These are phyloP conservation scores for Stygiomarasmius scandens DNA, from an alignment of 1,284 basidiomycete genomes.

Conservation along the genomic window DNA sequence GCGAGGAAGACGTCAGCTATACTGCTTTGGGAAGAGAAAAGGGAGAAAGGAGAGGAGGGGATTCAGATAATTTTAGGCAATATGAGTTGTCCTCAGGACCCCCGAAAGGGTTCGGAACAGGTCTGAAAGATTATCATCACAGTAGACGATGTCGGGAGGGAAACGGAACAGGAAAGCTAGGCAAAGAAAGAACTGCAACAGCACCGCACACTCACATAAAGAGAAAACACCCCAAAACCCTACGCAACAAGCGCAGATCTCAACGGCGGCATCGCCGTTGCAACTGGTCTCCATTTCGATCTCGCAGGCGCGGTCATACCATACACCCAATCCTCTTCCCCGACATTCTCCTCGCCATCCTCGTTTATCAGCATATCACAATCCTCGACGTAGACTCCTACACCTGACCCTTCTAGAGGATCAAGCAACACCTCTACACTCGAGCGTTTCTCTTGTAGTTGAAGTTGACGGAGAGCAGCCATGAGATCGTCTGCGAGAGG, in stretches of 20 bases:
- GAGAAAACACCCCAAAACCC: slow-evolving; percentile 11
- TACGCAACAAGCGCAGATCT: slow-evolving; percentile 28
- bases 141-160: slow-evolving; percentile 10
- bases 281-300: slow-evolving; percentile 51
- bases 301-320: slow-evolving; percentile 54
- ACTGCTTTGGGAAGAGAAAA: slow-evolving; percentile 2
- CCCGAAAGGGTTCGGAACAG: slow-evolving; percentile 49
- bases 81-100: slow-evolving; percentile 41
- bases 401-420: slow-evolving; percentile 69
- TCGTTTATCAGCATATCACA: slow-evolving; percentile 44
- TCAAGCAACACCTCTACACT: slow-evolving; percentile 62
- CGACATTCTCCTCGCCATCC: slow-evolving; percentile 35
- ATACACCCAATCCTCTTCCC: slow-evolving; percentile 63
- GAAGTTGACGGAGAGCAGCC: slow-evolving; percentile 67
- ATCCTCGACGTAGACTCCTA: slow-evolving; percentile 75
- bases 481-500: slow-evolving; percentile 93
- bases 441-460: slow-evolving; percentile 37
- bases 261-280: slow-evolving; percentile 63
- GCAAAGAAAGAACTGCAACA: slow-evolving; percentile 31
- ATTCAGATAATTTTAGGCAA: slow-evolving; percentile 31
- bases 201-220: slow-evolving; percentile 26
- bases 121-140: slow-evolving; percentile 56
- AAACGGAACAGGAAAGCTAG: neutral
- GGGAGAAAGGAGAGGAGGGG: slow-evolving; percentile 10
- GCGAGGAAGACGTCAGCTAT: slow-evolving; percentile 11